These are phyloP conservation scores for Crithidia bombi DNA, from an alignment of 208 protist species.

Conservation along the genomic window DNA sequence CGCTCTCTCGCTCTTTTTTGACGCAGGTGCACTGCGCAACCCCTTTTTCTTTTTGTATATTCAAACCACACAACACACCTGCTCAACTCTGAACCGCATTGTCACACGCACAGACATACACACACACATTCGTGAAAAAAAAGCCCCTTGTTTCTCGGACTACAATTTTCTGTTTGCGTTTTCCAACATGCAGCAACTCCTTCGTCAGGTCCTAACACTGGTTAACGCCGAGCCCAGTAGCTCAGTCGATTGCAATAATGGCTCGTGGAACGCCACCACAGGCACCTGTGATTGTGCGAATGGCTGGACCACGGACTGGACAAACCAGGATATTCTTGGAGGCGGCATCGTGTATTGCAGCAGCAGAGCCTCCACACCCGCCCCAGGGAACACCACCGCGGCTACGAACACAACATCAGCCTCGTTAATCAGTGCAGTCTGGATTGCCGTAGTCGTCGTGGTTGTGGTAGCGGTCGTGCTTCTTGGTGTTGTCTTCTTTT, in stretches of 20 bases:
- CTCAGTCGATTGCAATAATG: slow-evolving; percentile 29
- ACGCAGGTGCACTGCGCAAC: no score
- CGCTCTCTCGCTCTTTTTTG: no score
- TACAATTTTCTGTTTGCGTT: background rate
- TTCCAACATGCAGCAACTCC: background rate
- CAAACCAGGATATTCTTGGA: slow-evolving; percentile 26
- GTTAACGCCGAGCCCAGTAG: background rate
- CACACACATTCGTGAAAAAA: no score
- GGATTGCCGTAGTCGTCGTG: slow-evolving; percentile 11
- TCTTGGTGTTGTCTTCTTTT: slow-evolving; percentile 6
- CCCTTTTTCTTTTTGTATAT: no score
- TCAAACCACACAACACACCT: no score
- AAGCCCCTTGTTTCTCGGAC: background rate
- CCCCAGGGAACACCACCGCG: slow-evolving; percentile 18
- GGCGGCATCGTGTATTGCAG: slow-evolving; percentile 20
- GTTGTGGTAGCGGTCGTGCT: background rate
- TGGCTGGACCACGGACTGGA: slow-evolving; percentile 32
- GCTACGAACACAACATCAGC: background rate
- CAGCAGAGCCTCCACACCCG: slow-evolving; percentile 27
- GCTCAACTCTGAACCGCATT: no score
- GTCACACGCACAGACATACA: no score
- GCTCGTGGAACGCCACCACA: slow-evolving; percentile 22
- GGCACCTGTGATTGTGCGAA: slow-evolving; percentile 27
- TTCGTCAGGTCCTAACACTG: background rate
- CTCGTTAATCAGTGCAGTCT: background rate